Evolutionary conservation across 352 stramenopile species (phyloP), one percentile per base, ranked within the genome.

Genomic region (Globisporangium nodosum): DNA sequence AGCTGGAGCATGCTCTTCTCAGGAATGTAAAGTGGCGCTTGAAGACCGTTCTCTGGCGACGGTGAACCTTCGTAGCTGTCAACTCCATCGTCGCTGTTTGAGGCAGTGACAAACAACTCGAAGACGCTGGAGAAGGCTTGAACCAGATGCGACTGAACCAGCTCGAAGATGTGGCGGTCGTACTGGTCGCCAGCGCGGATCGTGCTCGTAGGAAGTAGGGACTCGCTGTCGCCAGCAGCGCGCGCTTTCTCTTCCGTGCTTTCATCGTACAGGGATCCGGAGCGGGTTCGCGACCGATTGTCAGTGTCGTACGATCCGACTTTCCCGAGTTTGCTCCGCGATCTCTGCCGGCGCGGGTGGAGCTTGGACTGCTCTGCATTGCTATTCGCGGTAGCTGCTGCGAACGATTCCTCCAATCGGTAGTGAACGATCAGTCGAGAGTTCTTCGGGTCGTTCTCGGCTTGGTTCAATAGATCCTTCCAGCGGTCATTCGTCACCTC

Each of bases 401-500:
- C 3, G 15, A 5, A 42, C 1, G 57, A 52, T 30, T 61, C 61
- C 24, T 69, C 69, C 5, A 66, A 40, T 33, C 40, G 61, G 30
- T 72, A 60, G n/a, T 87, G 76, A 21, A 87, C 74, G 59, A 92
- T 87, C 3, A 92, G 65, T 0, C 69, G 70, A 11, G 79, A 92
- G 48, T 77, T 77, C 11, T 59, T 61, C 9, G 80, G 79, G 20
- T 90, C 66, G 18, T 68, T 85, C 64, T 90, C 78, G 31, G 78
- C 81, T 56, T 90, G 82, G 40, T 83, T 81, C 5, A 92, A 54
- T 15, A 94, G 49, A 59, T 94, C 85, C 18, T 88, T 89, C 82
- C 82, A 92, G 12, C 85, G 70, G 61, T 91, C 85, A 0, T 59
- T 88, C 13, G 81, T 92, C 6, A 93, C 76, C 68, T 91, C 81